Evolutionary conservation across 2,329 filamentous ascomycete species (phyloP), one percentile per base, ranked within the genome.

Genomic region (Sporothrix schenckii): DNA sequence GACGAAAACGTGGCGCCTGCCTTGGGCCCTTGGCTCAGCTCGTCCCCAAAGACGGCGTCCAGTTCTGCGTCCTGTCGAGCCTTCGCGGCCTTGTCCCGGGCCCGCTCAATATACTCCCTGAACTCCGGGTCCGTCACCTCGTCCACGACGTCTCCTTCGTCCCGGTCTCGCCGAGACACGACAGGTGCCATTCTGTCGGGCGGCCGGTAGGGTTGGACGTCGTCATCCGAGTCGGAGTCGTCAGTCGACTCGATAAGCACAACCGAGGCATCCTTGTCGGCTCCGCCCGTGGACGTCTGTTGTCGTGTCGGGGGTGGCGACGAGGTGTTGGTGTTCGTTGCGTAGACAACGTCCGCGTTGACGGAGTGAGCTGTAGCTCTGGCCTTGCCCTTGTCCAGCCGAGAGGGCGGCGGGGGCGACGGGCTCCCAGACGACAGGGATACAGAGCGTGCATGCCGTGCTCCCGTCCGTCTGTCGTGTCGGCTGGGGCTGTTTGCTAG

Each of bases 101-200:
- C 73, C 3, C 68, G 70, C 19, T 72, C 27, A 21, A 75, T 74
- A 66, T 75, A 75, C 41, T 75, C 71, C 11, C 50, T 69, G 67
- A 75, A 75, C 50, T 74, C 73, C 0, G 72, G 72, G 24, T 73
- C 72, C 30, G 65, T 11, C 11, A 58, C 49, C 2, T 74, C 74
- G 7, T 72, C 72, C 7, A 73, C 52, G 11, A 74, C 74, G 10
- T 72, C 74, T 70, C 41, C 27, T 58, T 39, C 13, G 21, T 39
- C 3, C 19, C 24, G 19, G 56, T 47, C 66, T 69, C 52, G n/a
- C 44, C 30, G 13, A 66, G 44, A 21, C 47, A 21, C 67, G 52
- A 19, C 41, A 44, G 34, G 30, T 5, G 54, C 50, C 13, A 16
- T 60, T 14, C 69, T 21, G 2, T 52, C 10, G 3, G 34, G 49